phyloP scores from a whole-genome alignment of 495 filamentous ascomycete genomes.

The Trichoderma reesei region DNA sequence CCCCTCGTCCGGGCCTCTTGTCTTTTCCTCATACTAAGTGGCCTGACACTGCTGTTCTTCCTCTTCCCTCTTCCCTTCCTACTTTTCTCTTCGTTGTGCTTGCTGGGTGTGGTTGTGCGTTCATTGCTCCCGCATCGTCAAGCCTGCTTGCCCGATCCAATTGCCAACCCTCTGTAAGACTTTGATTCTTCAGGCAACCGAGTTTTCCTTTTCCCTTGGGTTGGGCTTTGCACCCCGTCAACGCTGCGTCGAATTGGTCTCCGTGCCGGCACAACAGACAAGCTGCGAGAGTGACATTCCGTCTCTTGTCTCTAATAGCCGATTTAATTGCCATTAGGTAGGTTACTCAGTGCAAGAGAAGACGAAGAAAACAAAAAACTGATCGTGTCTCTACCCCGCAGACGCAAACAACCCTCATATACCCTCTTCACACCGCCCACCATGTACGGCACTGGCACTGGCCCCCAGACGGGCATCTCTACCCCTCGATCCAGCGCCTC shows the following conservation, averaged over 20 bases:
- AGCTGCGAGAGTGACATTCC: neutral
- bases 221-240: constrained; percentile 1
- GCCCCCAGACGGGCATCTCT: constrained; percentile 86
- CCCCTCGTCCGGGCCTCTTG: neutral
- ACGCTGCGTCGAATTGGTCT: neutral
- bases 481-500: constrained; percentile 86
- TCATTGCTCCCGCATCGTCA: neutral
- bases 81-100: neutral
- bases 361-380: neutral
- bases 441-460: constrained; percentile 83
- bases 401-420: constrained; percentile 1
- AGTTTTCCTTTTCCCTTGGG: neutral
- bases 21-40: neutral
- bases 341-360: neutral
- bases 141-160: neutral
- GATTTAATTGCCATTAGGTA: neutral
- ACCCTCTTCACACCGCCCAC: constrained; percentile 16
- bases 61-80: neutral
- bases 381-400: constrained; percentile 1
- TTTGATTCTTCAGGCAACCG: constrained; percentile 5
- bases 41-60: neutral
- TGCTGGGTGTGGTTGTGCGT: neutral
- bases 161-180: constrained; percentile 6
- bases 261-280: neutral
- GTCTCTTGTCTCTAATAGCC: neutral